Base-by-base conservation (phyloP, 2,329 filamentous ascomycete species). In the Dryadomyces quercivorus region DNA sequence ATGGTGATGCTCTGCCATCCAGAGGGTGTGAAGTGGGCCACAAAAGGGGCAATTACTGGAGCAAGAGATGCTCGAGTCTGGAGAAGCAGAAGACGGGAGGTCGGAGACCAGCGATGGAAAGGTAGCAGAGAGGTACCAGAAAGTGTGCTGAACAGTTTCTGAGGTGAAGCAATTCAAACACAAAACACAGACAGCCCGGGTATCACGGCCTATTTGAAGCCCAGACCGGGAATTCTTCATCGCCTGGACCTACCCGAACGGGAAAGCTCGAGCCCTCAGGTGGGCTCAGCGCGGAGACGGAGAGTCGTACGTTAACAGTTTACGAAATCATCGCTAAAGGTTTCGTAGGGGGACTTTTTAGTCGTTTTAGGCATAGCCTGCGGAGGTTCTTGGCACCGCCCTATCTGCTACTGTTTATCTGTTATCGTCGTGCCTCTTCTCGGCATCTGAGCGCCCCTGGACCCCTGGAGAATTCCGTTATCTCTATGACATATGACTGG, bases 1-100 rank as follows among this genome's bases (percentile, higher is more conserved):
- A 21, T n/a, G 8, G 20, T n/a, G 55, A 63, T 51, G 51, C 53
- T 53, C 51, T 57, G 55, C 58, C 58, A 60, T 60, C 50, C 57
- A 58, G 54, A 52, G 51, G 55, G 51, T 50, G n/a, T 40, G 31
- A 20, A 38, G 34, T 38, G 21, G 34, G 18, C 34, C n/a, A 40
- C 18, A 12, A 38, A 18, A 48, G 16, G 26, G 26, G 26, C 26
- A 31, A 31, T 31, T 31, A 31, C 26, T 31, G 26, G 26, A 31
- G 26, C 26, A 31, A 4, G 26, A 31, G 8, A 31, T 31, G 26
- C 26, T 31, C 26, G 26, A 31, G 26, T 8, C 8, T 31, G 26
- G 26, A 31, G 26, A 31, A 31, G 26, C 26, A 31, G 26, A 31
- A 31, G 26, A 31, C 26, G 26, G 26, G 26, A 31, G 26, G 8